These are phyloP conservation scores for Marasmius fiardii DNA, from an alignment of 1,284 basidiomycete species.

Conservation along the genomic window DNA sequence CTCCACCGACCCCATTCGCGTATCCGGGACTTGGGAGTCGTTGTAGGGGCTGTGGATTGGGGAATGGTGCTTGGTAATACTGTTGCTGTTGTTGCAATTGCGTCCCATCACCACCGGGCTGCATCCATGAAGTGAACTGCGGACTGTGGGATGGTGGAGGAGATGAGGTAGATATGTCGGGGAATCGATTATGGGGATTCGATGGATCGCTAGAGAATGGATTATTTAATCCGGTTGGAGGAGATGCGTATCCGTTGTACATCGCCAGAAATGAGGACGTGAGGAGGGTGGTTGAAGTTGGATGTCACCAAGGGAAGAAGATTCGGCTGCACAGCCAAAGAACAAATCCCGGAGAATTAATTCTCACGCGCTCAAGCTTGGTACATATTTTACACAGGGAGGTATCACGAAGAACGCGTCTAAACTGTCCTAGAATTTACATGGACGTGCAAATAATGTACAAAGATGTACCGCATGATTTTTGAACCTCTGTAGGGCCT, in stretches of 20 bases:
- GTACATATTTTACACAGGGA: not conserved
- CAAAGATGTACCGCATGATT: not conserved
- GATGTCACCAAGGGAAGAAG: not conserved
- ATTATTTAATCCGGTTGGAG: constrained; percentile 41
- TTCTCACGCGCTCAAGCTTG: not conserved
- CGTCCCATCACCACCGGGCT: constrained; percentile 29
- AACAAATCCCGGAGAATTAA: not conserved
- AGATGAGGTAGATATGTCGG: constrained; percentile 39
- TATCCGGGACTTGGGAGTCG: constrained; percentile 6
- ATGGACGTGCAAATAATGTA: not conserved
- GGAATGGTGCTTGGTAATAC: constrained; percentile 1
- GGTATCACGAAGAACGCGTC: not conserved
- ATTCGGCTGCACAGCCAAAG: not conserved
- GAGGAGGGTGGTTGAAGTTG: not conserved
- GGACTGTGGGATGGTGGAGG: constrained; percentile 19
- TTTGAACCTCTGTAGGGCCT: not conserved
- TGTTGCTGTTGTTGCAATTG: constrained; percentile 7
- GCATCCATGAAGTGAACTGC: constrained; percentile 30
- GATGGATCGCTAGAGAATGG: constrained; percentile 49
- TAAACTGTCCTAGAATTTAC: not conserved
- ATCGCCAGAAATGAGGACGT: constrained; percentile 20
- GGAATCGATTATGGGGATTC: constrained; percentile 46
- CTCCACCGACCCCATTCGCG: constrained; percentile 1
- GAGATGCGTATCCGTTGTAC: constrained; percentile 35
- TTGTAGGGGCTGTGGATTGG: constrained; percentile 8